A percentile compares a stretch with the other conserved stretches of the same genome.
These are phyloP conservation scores for Fusarium sp. DNA, from an alignment of 2,329 filamentous ascomycete species.

Conservation along the genomic window DNA sequence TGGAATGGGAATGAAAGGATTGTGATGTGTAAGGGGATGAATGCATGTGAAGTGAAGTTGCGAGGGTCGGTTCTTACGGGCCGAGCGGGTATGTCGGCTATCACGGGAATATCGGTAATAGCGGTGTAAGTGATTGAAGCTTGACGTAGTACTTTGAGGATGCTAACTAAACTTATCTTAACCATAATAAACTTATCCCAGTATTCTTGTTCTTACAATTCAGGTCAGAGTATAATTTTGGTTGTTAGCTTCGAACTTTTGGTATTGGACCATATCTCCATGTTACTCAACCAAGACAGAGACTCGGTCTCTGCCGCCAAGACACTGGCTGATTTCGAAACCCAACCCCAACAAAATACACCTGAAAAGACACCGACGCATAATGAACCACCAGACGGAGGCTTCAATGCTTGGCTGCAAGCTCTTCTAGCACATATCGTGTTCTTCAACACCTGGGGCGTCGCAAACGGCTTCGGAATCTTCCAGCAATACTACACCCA, in stretches of 20 bases:
- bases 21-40: background rate
- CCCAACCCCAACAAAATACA: background rate
- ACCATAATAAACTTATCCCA: too few relatives aligned
- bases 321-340: constrained; percentile 13
- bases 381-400: constrained; percentile 27
- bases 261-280: background rate
- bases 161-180: background rate
- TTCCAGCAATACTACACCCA: constrained; percentile 58
- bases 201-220: accelerated
- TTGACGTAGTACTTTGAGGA: background rate
- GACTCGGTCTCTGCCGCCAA: background rate
- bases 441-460: constrained; percentile 58
- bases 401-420: constrained; percentile 45
- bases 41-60: background rate
- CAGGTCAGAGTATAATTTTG: background rate
- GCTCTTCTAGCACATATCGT: constrained; percentile 50
- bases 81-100: constrained; percentile 26
- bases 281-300: background rate
- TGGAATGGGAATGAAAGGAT: background rate
- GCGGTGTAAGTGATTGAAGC: background rate
- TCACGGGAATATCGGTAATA: background rate
- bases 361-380: background rate
- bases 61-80: constrained; percentile 19
- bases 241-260: background rate
- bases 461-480: constrained; percentile 56